Conservation (phyloP, 371 early-diverging fungal species). For the Dinochytrium kinnereticum region DNA sequence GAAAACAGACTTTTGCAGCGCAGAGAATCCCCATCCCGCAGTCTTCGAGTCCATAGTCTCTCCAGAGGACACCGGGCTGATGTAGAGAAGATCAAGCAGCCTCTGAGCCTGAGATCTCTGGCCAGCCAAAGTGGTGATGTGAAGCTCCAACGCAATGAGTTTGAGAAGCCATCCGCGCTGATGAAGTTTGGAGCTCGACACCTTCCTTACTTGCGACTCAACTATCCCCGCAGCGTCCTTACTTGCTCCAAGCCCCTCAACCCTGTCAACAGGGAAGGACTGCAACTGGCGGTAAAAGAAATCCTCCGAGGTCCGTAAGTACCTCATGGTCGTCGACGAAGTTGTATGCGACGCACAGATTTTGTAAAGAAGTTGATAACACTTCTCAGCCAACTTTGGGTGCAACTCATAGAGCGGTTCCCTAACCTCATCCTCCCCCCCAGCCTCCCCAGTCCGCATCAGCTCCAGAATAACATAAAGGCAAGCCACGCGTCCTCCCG, state of each 20-base stretch:
- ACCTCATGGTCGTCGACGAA: slow-evolving; percentile 74
- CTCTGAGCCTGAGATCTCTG: slow-evolving; percentile 59
- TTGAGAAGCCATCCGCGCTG: slow-evolving; percentile 91
- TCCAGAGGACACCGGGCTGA: slow-evolving; percentile 37
- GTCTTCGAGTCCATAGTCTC: no score
- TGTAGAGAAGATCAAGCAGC: slow-evolving; percentile 69
- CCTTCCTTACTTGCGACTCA: neutral
- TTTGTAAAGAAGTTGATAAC: slow-evolving; percentile 81
- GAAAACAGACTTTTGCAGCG: slow-evolving; percentile 1
- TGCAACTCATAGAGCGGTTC: slow-evolving; percentile 67
- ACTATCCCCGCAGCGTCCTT: neutral
- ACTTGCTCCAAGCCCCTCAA: neutral
- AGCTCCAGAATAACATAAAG: slow-evolving; percentile 75
- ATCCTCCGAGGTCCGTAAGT: slow-evolving; percentile 77
- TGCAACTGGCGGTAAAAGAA: slow-evolving; percentile 62
- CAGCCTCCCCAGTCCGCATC: slow-evolving; percentile 42
- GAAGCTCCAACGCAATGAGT: slow-evolving; percentile 84
- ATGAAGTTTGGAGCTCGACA: slow-evolving; percentile 68
- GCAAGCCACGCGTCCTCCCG: slow-evolving; percentile 45
- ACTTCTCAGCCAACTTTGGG: slow-evolving; percentile 83
- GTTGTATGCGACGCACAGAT: slow-evolving; percentile 76
- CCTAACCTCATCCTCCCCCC: neutral
- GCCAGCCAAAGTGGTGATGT: slow-evolving; percentile 54
- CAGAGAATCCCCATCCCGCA: neutral
- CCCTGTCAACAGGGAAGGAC: slow-evolving; percentile 41